These are phyloP conservation scores for Neonectria ditissima DNA, from an alignment of 2,329 filamentous ascomycete species.

Conservation along the genomic window DNA sequence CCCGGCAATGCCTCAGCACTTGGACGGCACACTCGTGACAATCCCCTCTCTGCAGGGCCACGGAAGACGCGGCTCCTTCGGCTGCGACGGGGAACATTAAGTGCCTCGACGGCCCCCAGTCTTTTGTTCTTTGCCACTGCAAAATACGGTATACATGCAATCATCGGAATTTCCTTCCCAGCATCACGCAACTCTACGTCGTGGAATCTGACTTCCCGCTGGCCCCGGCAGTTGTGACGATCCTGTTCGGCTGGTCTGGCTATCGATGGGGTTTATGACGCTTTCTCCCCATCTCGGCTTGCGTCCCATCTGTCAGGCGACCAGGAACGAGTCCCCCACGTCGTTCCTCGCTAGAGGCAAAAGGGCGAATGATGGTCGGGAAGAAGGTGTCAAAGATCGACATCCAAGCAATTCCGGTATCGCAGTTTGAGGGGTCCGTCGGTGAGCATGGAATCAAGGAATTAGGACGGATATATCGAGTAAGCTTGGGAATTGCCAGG, in stretches of 20 bases:
- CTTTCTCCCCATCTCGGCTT: constrained; percentile 4
- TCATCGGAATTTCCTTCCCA: constrained; percentile 9
- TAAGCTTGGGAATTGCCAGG: constrained; percentile 3
- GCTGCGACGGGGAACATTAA: constrained; percentile 27
- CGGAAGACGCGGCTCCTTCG: constrained; percentile 29
- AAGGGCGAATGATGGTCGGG: background rate
- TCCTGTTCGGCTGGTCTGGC: constrained; percentile 2
- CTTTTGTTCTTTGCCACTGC: constrained; percentile 1
- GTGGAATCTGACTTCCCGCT: constrained; percentile 6
- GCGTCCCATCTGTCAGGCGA: constrained; percentile 17
- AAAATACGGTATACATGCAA: background rate
- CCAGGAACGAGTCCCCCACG: constrained; percentile 9
- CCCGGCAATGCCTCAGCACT: background rate
- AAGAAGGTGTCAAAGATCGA: background rate
- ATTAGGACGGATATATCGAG: background rate
- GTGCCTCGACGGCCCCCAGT: constrained; percentile 22
- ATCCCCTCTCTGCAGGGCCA: background rate
- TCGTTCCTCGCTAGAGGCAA: background rate
- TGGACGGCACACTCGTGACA: background rate
- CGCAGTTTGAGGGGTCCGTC: background rate
- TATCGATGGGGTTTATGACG: constrained; percentile 17
- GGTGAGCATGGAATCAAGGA: background rate
- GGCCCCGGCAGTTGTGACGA: background rate
- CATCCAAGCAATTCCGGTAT: background rate
- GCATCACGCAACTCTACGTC: background rate